Evolutionary conservation across 2,329 filamentous ascomycete species (phyloP), one percentile per base, ranked within the genome.

Genomic region (Calonectria leucothoes): DNA sequence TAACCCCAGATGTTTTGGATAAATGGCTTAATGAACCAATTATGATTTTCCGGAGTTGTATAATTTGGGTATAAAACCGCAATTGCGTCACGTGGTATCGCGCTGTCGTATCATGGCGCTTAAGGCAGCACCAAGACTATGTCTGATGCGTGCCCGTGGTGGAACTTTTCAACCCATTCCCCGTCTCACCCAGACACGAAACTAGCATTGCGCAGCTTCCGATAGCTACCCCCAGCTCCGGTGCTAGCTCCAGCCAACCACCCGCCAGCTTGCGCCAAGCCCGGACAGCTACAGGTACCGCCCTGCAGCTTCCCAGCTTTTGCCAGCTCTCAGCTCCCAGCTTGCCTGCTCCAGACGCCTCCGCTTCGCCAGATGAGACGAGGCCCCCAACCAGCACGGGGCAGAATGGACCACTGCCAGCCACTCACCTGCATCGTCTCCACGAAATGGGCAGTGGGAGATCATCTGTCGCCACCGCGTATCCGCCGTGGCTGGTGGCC

Each of bases 151-250:
- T 37, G 7, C 37, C 42, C 17, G 25, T 31, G 61, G 31, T 69
- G 64, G 64, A 23, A 63, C 66, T 71, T 72, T 78, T 70, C 73
- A 75, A 74, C 55, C 55, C 55, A 61, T 61, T 61, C 52, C 66
- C 66, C 75, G 77, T 80, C 78, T 80, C 74, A 80, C 77, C 75
- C 77, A 73, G 73, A 68, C 72, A 72, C 51, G 37, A 70, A 70
- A 69, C 69, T 45, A 73, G 61, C 70, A 79, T 63, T 66, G 75
- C 76, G 68, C 66, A 79, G 77, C 77, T 79, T 67, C 55, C 64
- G 69, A 71, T 76, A 79, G 78, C 59, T 25, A 15, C 6, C 31
- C 64, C 64, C 66, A 72, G 71, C 71, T 72, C 51, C 49, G 42
- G 15, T 37, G 52, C 64, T 70, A 80, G 78, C 78, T 80, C 70